Percentiles rank a stretch among this genome's conserved stretches.
Conservation (phyloP, 208 protist species). For the Paratrypanosoma confusum region DNA sequence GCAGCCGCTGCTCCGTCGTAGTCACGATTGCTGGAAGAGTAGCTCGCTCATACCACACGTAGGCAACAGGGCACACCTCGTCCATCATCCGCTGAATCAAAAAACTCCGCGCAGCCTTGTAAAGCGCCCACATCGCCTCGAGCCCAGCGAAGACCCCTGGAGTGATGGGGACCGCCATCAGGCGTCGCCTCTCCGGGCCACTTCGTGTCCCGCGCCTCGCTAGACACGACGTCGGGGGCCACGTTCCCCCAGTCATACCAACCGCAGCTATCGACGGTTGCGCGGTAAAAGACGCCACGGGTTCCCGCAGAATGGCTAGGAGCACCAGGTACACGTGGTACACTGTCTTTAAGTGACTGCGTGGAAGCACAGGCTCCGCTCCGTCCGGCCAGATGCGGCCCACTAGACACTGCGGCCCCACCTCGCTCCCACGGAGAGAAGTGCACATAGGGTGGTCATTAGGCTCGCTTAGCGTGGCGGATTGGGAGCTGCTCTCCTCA, state of each 20-base stretch:
- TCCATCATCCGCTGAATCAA: conserved; percentile 53
- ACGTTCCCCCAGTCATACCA: no score
- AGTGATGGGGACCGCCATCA: conserved; percentile 37
- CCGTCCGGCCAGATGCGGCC: background rate
- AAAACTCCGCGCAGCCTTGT: conserved; percentile 48
- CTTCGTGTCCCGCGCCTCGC: conserved; percentile 16
- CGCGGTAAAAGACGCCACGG: conserved; percentile 33
- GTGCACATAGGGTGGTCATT: no score
- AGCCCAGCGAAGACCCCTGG: conserved; percentile 42
- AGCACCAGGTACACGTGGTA: conserved; percentile 72
- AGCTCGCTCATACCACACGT: conserved; percentile 69
- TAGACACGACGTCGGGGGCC: conserved; percentile 9
- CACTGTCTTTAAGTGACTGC: conserved; percentile 65
- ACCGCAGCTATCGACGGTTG: no score
- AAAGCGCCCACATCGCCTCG: conserved; percentile 38
- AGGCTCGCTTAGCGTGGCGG: no score
- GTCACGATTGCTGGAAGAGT: conserved; percentile 54
- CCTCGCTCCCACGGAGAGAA: background rate
- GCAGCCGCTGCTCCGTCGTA: conserved; percentile 52
- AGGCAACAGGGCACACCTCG: conserved; percentile 57
- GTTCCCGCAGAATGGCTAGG: conserved; percentile 58
- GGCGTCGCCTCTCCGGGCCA: conserved; percentile 31
- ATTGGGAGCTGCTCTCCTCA: no score
- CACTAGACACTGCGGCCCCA: background rate
- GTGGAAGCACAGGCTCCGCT: conserved; percentile 35